Evolutionary conservation across 108 stramenopile genomes (phyloP), one percentile per base, ranked within the genome.

Genomic region (Nitzschia inconspicua): DNA sequence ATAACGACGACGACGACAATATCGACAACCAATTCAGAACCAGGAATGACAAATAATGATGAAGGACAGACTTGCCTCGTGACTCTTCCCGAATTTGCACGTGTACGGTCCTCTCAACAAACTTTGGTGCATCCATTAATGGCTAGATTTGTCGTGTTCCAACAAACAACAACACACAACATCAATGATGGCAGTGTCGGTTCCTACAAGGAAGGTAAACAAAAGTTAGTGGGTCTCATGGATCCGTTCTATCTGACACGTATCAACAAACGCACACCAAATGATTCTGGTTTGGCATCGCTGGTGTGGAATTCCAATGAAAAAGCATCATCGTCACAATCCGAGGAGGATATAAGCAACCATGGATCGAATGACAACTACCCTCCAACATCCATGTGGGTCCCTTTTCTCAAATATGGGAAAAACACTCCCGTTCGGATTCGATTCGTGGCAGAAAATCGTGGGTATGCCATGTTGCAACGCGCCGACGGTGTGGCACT

Each of bases 401-500:
- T 70, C 31, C 77, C 67, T 11, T 60, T 56, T 56, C 47, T 72
- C 16, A 79, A 79, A 47, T 79, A 75, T 52, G 66, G 69, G 11
- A 44, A 46, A 39, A n/a, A n/a, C n/a, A 30, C 73, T 6, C 58
- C 58, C 3, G 30, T 79, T 18, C 42, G 71, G 0, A 62, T 79
- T 53, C 73, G 78, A 25, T 66, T 66, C 37, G 73, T 79, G 2
- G 63, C 69, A 4, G 78, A 79, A 29, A 39, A 61, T 32, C 57
- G 68, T 18, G 20, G 24, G 1, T 78, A 73, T 27, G 69, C 53
- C n/a, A 18, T 25, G n/a, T 57, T 61, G 26, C 37, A 55, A 48
- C 50, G 77, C 4, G 55, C 51, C 16, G 77, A 78, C 30, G 77
- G 77, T 1, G 18, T 70, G 0, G 5, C 6, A 4, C 36, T 78